Percentiles rank a stretch among this genome's conserved stretches.
phyloP scores from a whole-genome alignment of 257 asterid species.

The Voacanga thouarsii region DNA sequence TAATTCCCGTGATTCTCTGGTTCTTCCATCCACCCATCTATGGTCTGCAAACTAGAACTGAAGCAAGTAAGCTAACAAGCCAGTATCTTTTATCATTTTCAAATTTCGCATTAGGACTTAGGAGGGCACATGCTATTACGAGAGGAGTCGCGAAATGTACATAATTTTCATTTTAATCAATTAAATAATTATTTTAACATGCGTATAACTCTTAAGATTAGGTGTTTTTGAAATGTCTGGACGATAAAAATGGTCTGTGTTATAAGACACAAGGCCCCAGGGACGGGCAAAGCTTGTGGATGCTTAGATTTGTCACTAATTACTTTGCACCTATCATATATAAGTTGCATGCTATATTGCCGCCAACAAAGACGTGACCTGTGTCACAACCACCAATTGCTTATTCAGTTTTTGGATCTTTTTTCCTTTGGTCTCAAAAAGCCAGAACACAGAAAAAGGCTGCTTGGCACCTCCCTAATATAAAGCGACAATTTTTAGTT shows the following conservation, averaged over 20 bases:
- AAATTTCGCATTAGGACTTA: too few species aligned
- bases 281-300: conserved; percentile 11
- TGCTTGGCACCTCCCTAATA: neutral
- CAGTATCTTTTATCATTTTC: too few species aligned
- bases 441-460: conserved; percentile 14
- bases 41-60: neutral
- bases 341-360: conserved; percentile 13
- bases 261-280: conserved; percentile 23
- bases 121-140: too few species aligned
- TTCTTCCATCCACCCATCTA: neutral
- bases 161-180: too few species aligned
- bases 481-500: neutral
- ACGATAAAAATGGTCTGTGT: neutral
- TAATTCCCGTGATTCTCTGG: neutral
- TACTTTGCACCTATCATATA: conserved; percentile 1
- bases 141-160: too few species aligned
- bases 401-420: neutral
- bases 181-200: too few species aligned
- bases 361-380: conserved; percentile 23
- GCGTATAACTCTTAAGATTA: too few species aligned
- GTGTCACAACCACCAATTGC: conserved; percentile 4
- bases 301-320: conserved; percentile 13
- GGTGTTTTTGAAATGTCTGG: too few species aligned
- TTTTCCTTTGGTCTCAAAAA: conserved; percentile 21
- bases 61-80: too few species aligned